Percentiles rank a stretch among this genome's conserved stretches.
phyloP scores from a whole-genome alignment of 345 rosid species.

The Rhodomyrtus tomentosa region DNA sequence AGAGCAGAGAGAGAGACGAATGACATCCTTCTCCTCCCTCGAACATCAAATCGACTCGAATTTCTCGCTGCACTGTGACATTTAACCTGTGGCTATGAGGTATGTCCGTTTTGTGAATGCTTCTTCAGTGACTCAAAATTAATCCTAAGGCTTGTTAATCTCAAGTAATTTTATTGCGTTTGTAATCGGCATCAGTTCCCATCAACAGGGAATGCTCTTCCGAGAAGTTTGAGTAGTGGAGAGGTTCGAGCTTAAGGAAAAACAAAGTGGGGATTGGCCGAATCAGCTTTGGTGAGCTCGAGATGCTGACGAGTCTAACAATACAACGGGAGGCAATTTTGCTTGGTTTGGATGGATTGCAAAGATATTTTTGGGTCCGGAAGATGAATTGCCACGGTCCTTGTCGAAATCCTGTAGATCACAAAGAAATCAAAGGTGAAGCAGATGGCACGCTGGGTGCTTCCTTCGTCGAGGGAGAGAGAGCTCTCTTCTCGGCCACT shows the following conservation, averaged over 20 bases:
- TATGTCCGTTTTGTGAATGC: too few relatives aligned
- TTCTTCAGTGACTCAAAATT: too few relatives aligned
- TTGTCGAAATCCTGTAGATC: background rate
- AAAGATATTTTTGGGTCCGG: background rate
- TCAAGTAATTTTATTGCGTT: too few relatives aligned
- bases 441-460: background rate
- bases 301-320: background rate
- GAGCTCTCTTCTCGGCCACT: too few relatives aligned
- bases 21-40: too few relatives aligned
- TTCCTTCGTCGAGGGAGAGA: too few relatives aligned
- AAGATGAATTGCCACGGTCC: background rate
- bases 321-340: background rate
- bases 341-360: background rate
- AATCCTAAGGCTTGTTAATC: too few relatives aligned
- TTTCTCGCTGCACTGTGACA: too few relatives aligned
- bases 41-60: too few relatives aligned
- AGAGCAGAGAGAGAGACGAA: too few relatives aligned
- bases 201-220: background rate
- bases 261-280: background rate
- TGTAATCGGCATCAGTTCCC: too few relatives aligned
- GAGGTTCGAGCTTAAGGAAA: background rate
- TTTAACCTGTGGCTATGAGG: too few relatives aligned
- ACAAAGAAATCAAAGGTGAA: background rate
- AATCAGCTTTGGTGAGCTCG: background rate
- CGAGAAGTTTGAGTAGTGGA: background rate